These are phyloP conservation scores for Mycena galopus DNA, from an alignment of 768 basidiomycete genomes.

Conservation along the genomic window DNA sequence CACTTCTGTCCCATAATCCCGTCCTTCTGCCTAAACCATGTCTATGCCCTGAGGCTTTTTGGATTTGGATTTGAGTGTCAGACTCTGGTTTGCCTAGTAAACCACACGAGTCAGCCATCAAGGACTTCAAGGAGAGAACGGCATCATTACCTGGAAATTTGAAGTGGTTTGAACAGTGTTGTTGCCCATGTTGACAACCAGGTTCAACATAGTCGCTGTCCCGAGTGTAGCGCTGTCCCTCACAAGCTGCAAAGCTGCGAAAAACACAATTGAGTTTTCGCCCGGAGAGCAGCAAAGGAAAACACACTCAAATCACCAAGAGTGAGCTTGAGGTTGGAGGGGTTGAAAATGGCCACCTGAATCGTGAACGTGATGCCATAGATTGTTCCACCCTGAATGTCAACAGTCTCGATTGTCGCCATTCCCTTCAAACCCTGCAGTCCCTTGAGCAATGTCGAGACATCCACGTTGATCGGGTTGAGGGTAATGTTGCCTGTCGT, in stretches of 20 bases:
- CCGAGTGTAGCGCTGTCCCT: conserved; percentile 67
- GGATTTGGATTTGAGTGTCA: too few species aligned
- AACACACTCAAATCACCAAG: conserved; percentile 75
- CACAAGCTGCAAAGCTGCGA: conserved; percentile 67
- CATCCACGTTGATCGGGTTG: conserved; percentile 79
- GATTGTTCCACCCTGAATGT: conserved; percentile 73
- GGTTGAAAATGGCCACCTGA: conserved; percentile 74
- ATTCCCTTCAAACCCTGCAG: conserved; percentile 70
- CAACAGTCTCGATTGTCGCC: conserved; percentile 69
- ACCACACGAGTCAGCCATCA: conserved; percentile 23
- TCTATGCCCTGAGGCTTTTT: too few species aligned
- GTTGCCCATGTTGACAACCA: conserved; percentile 70
- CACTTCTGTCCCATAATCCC: too few species aligned
- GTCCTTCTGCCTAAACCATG: too few species aligned
- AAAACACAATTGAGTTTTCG: background rate
- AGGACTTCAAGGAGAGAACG: background rate
- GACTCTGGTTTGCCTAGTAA: conserved; percentile 72
- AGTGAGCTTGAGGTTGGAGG: conserved; percentile 72
- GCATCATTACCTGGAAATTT: conserved; percentile 58
- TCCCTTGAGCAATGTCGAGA: conserved; percentile 70
- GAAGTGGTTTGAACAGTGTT: conserved; percentile 67
- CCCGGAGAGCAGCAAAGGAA: background rate
- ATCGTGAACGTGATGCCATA: conserved; percentile 72
- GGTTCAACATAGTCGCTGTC: conserved; percentile 70
- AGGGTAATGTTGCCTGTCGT: conserved; percentile 76